Base-by-base conservation (phyloP, 768 basidiomycete genomes). In the Agrocybe praecox region DNA sequence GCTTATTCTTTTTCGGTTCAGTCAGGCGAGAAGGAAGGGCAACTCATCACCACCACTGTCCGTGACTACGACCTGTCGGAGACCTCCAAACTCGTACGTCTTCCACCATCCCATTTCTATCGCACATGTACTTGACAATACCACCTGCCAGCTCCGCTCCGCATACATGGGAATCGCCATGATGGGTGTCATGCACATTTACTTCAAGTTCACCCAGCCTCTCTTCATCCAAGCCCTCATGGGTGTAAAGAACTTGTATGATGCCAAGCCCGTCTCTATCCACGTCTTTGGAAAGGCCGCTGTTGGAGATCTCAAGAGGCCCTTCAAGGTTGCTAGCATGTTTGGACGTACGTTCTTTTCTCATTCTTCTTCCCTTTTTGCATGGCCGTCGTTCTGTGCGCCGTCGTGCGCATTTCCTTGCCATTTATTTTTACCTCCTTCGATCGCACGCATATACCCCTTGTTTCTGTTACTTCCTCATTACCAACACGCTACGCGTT, bases 141-240 rank as follows among this genome's bases (percentile, higher is more conserved):
- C 22, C 17, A 18, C 29, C 26, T 23, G 15, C 43, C 53, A 88
- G 86, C 80, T 90, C 57, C 86, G 85, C 40, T 76, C 80, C n/a
- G 83, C 78, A 8, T 90, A 82, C 73, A 82, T 85, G 72, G 88
- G 89, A 60, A 72, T 94, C 65, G 89, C 86, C 49, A 92, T 94
- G 88, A 95, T 96, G 90, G 81, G 68, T 56, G 89, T 95, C 80
- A 86, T 98, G 79, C 96, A 99, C 77, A 59, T 90, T 51, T 98
- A 98, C 83, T 79, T 98, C 76, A 86, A 91, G 70, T 98, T 92
- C 83, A 96, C 94, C 7, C 96, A 96, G 69, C 96, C 96, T 7
- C 85, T 98, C 62, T 96, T 98, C 76, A 90, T 98, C 62, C 96
- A 98, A 72, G 84, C 84, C 12, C 82, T 99, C 63, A 97, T 96